These are phyloP conservation scores for Pseudogymnoascus sp. DNA, from an alignment of 2,329 filamentous ascomycete genomes.

Conservation along the genomic window DNA sequence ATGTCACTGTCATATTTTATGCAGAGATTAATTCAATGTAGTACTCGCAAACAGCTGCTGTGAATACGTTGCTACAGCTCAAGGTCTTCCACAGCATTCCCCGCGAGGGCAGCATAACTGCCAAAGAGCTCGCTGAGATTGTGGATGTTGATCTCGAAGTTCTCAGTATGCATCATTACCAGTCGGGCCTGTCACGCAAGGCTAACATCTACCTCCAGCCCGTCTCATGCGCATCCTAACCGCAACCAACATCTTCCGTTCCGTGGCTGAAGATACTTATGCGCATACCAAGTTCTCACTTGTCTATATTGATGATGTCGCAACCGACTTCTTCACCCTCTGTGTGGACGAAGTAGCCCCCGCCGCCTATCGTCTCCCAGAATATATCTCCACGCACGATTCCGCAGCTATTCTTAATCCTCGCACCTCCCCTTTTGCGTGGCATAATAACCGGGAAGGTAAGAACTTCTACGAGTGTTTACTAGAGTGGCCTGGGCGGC, in stretches of 20 bases:
- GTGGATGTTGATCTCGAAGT: slow-evolving; percentile 21
- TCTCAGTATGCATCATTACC: slow-evolving; percentile 16
- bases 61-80: slow-evolving; percentile 20
- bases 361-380: slow-evolving; percentile 19
- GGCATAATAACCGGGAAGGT: slow-evolving; percentile 19
- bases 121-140: slow-evolving; percentile 19
- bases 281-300: slow-evolving; percentile 26
- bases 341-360: slow-evolving; percentile 22
- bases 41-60: slow-evolving; percentile 19
- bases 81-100: slow-evolving; percentile 25
- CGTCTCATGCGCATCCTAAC: slow-evolving; percentile 26
- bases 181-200: not conserved
- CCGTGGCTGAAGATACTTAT: slow-evolving; percentile 24
- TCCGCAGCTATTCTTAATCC: slow-evolving; percentile 15
- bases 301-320: slow-evolving; percentile 23
- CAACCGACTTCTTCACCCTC: slow-evolving; percentile 25
- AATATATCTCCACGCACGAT: slow-evolving; percentile 21
- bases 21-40: slow-evolving; percentile 6
- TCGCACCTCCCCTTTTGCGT: slow-evolving; percentile 19
- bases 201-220: slow-evolving; percentile 14
- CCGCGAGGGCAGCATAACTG: slow-evolving; percentile 21
- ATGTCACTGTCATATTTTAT: not conserved
- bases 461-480: slow-evolving; percentile 24
- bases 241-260: slow-evolving; percentile 25
- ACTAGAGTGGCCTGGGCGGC: slow-evolving; percentile 19